Evolutionary conservation across 2,329 filamentous ascomycete species (phyloP), one percentile per base, ranked within the genome.

Genomic region (Penicillium sp.): DNA sequence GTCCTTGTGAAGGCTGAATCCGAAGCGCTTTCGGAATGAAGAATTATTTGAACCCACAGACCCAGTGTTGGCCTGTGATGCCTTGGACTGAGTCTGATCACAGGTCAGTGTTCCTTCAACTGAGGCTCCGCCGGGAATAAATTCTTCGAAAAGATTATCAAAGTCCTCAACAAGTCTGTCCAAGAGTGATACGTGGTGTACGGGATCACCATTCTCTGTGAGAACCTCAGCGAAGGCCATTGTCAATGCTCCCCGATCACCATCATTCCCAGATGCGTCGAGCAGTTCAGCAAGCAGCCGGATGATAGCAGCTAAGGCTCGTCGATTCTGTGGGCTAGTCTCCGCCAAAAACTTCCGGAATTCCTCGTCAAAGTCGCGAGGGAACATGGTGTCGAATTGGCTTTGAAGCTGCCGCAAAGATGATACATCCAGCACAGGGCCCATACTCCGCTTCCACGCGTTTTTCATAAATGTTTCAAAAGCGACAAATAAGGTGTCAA

Each of bases 391-490:
- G 52, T 77, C 75, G 59, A 77, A 78, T 47, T 75, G 76, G 27
- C 57, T 68, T 51, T 96, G 92, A n/a, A 98, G 80, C 1, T 86
- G 85, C 55, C 89, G 84, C 37, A 97, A 80, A 5, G 86, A 83
- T 47, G 88, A 81, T 52, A 85, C 81, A 1, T 90, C 86, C 72
- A 98, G 86, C 54, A 98, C 85, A 3, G 90, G 86, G 0, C 93
- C 93, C 81, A 97, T 92, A 65, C 91, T 88, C 63, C 93, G 90
- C 57, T 84, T 87, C 93, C 93, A 98, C 13, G 90, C 92, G 61
- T 92, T 88, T 57, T 86, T 87, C 58, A 97, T 79, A 65, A 97
- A 98, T 60, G 96, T 97, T 72, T 97, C 93, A 71, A 97, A 98
- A 0, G 93, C 90, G 26, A 90, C 89, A 69, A 97, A 96, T 5